Conservation (phyloP, 495 filamentous ascomycete genomes). For the Lasiosphaeris hirsuta region DNA sequence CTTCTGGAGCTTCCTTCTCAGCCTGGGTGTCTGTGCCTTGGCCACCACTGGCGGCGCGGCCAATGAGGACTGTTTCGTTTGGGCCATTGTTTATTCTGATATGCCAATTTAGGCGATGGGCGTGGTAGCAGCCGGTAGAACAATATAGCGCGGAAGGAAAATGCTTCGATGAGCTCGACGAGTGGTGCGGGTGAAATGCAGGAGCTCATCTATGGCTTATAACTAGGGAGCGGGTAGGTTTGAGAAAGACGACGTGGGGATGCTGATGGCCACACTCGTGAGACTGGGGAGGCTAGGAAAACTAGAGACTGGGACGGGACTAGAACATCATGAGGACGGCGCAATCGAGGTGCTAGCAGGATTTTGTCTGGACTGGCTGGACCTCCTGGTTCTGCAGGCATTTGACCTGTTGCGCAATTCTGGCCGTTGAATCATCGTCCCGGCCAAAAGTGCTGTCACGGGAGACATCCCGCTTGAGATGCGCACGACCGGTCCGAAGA, state of each 20-base stretch:
- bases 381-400: slow-evolving; percentile 2
- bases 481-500: neutral
- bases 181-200: slow-evolving; percentile 15
- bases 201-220: slow-evolving; percentile 23
- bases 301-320: slow-evolving; percentile 12
- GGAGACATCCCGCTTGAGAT: slow-evolving; percentile 7
- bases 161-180: slow-evolving; percentile 10
- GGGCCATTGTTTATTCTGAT: slow-evolving; percentile 34
- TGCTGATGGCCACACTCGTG: neutral
- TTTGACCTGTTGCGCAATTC: neutral
- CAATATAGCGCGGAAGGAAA: slow-evolving; percentile 24
- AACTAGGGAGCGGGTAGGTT: slow-evolving; percentile 19
- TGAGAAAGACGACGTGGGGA: slow-evolving; percentile 37
- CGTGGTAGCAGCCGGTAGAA: slow-evolving; percentile 8
- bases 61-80: slow-evolving; percentile 27
- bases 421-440: slow-evolving; percentile 8
- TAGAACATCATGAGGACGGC: neutral
- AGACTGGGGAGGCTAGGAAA: slow-evolving; percentile 15
- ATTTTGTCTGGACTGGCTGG: neutral
- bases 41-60: slow-evolving; percentile 18
- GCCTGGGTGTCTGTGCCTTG: slow-evolving; percentile 30
- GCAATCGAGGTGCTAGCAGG: neutral
- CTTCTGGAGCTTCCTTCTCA: slow-evolving; percentile 44
- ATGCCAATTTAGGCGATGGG: slow-evolving; percentile 20
- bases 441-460: neutral